Conservation (phyloP, 2,329 filamentous ascomycete species). For the Apiospora marii region DNA sequence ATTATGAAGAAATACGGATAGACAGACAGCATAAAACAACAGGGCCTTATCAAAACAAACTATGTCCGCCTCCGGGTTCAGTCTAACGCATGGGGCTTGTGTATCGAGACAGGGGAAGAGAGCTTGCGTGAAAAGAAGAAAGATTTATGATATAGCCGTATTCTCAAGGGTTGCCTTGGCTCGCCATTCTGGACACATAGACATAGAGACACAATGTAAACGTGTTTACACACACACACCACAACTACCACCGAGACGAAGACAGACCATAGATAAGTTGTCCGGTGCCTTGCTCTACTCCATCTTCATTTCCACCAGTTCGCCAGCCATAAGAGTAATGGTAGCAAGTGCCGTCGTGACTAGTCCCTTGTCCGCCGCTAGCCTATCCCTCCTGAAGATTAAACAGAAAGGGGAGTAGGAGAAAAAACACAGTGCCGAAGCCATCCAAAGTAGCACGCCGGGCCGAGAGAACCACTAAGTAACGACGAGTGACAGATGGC, state of each 20-base stretch:
- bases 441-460: slow-evolving; percentile 30
- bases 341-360: slow-evolving; percentile 25
- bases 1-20: not conserved
- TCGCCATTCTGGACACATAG: slow-evolving; percentile 47
- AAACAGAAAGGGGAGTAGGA: slow-evolving; percentile 28
- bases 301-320: slow-evolving; percentile 35
- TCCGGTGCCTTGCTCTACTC: slow-evolving; percentile 28
- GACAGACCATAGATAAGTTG: slow-evolving; percentile 20
- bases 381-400: slow-evolving; percentile 25
- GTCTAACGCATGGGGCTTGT: slow-evolving; percentile 40
- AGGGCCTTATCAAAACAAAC: slow-evolving; percentile 32
- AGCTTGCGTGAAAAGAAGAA: slow-evolving; percentile 47
- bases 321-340: slow-evolving; percentile 34
- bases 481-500: slow-evolving; percentile 35
- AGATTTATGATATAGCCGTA: slow-evolving; percentile 58
- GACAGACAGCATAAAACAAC: slow-evolving; percentile 14
- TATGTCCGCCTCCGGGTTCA: slow-evolving; percentile 40
- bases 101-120: slow-evolving; percentile 42
- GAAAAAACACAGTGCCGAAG: slow-evolving; percentile 26
- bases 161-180: slow-evolving; percentile 41
- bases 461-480: slow-evolving; percentile 28
- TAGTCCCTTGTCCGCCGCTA: slow-evolving; percentile 17
- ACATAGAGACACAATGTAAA: slow-evolving; percentile 41
- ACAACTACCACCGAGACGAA: slow-evolving; percentile 21
- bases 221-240: slow-evolving; percentile 42